These are phyloP conservation scores for Carallia brachiata DNA, from an alignment of 345 rosid genomes.

Conservation along the genomic window DNA sequence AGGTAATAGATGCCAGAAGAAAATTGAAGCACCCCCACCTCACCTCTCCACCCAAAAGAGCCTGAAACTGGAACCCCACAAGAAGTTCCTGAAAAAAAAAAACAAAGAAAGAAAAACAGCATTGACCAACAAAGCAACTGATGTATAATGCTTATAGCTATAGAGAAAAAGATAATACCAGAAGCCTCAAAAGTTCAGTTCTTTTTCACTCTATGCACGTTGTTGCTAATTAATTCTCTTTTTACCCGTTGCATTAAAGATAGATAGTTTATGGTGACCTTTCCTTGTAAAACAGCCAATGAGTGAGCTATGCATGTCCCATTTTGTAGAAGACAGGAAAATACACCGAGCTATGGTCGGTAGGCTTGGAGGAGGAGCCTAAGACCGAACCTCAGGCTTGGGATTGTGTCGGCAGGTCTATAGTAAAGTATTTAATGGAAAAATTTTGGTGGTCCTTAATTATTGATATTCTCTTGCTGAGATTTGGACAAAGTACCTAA, in stretches of 20 bases:
- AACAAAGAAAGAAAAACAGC: background rate
- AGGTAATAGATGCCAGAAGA: too few species aligned
- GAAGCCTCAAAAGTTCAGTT: background rate
- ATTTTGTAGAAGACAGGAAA: background rate
- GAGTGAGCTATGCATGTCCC: conserved; percentile 6
- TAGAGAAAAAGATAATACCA: background rate
- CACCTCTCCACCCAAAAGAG: too few species aligned
- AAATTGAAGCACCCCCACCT: too few species aligned
- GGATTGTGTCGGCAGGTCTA: conserved; percentile 24
- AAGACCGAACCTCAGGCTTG: conserved; percentile 12
- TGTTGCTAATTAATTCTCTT: too few species aligned
- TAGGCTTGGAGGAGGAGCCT: conserved; percentile 10
- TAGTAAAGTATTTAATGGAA: background rate
- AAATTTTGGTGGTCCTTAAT: conserved; percentile 8
- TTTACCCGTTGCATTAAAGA: background rate
- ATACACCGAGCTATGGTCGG: background rate
- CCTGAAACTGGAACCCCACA: background rate
- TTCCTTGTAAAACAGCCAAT: conserved; percentile 5
- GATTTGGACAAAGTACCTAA: conserved; percentile 24
- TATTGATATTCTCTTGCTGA: background rate
- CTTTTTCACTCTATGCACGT: too few species aligned
- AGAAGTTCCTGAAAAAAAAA: background rate
- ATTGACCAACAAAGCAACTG: background rate
- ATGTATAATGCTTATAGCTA: background rate
- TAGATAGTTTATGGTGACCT: background rate